These are phyloP conservation scores for Aspergillus jensenii DNA, from an alignment of 2,329 filamentous ascomycete genomes.

Conservation along the genomic window DNA sequence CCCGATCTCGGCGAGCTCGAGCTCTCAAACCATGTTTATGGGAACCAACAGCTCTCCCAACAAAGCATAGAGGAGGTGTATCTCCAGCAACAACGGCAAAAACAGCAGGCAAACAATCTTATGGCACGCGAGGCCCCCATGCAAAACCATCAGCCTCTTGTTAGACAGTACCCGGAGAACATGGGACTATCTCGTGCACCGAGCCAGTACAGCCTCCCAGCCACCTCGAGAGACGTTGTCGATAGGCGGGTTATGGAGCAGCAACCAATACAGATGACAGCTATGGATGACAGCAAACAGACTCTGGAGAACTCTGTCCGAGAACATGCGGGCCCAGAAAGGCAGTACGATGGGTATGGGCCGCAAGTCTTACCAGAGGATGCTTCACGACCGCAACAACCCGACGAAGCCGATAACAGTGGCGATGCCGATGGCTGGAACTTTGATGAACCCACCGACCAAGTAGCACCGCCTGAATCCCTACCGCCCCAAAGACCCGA, in stretches of 20 bases:
- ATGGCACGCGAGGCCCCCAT: slow-evolving; percentile 55
- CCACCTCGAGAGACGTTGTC: slow-evolving; percentile 39
- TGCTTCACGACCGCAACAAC: slow-evolving; percentile 47
- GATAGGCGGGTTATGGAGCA: slow-evolving; percentile 42
- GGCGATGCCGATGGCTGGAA: slow-evolving; percentile 80
- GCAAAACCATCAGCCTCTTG: slow-evolving; percentile 61
- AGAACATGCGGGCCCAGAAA: slow-evolving; percentile 58
- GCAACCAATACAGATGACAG: slow-evolving; percentile 53
- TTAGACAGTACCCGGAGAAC: slow-evolving; percentile 49
- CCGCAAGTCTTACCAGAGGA: slow-evolving; percentile 50
- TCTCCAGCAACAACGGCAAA: slow-evolving; percentile 56
- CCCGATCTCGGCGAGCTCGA: slow-evolving; percentile 50
- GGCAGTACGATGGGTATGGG: slow-evolving; percentile 61
- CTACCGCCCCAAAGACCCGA: slow-evolving; percentile 69
- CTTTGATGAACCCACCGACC: slow-evolving; percentile 75
- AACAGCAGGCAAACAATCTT: slow-evolving; percentile 40
- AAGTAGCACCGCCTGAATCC: slow-evolving; percentile 41
- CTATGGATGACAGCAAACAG: slow-evolving; percentile 52
- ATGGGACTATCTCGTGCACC: slow-evolving; percentile 39
- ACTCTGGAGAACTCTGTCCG: slow-evolving; percentile 47
- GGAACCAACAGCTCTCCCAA: slow-evolving; percentile 53
- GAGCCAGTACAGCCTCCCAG: slow-evolving; percentile 44
- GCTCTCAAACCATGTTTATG: slow-evolving; percentile 45
- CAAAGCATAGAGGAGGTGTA: slow-evolving; percentile 61
- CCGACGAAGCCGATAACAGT: slow-evolving; percentile 39